Base-by-base conservation (phyloP, 2,329 filamentous ascomycete species). In the Leptographium galeiforme region DNA sequence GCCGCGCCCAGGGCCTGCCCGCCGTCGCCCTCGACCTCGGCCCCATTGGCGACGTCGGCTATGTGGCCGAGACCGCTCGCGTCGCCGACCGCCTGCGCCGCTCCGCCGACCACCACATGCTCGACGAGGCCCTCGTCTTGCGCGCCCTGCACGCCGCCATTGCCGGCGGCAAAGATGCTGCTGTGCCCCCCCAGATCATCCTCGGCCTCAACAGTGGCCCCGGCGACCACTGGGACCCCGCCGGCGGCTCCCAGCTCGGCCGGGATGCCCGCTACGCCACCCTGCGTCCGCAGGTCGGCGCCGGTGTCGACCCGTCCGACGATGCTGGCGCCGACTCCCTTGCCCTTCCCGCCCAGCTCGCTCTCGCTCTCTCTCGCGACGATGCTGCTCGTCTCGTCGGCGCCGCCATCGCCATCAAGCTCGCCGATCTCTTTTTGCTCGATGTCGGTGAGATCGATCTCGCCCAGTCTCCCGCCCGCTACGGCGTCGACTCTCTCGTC, bases 401-500 rank as follows among this genome's bases (percentile, higher is more conserved):
- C 1, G 52, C 55, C 1, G 63, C 61, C 0, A 54, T 71, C 2
- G 54, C 59, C 0, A 52, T 51, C 1, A 68, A 66, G 46, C 58
- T 71, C 4, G 60, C 64, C 1, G 59, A 62, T 6, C 63, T 66
- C 13, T 63, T 72, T 54, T 57, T 60, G 25, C 63, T 69, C 1
- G 51, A 62, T 4, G 53, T 57, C 8, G 55, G 55, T 5, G 66
- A 69, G 8, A 59, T 69, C 13, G 63, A 66, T 32, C 45, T 57
- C 1, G 47, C 50, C 1, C 63, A 61, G 53, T 57, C 62, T 2
- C 60, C 65, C 0, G 62, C 65, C 1, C 63, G 63, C 2, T 66
- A 63, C 48, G 68, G 68, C 0, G 63, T 69, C 7, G 68, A 70
- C 56, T 68, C 67, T 0, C 63, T 73, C 0, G 64, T 73, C 39